Evolutionary conservation across 768 basidiomycete genomes (phyloP).

Genomic region (Postia placenta): DNA sequence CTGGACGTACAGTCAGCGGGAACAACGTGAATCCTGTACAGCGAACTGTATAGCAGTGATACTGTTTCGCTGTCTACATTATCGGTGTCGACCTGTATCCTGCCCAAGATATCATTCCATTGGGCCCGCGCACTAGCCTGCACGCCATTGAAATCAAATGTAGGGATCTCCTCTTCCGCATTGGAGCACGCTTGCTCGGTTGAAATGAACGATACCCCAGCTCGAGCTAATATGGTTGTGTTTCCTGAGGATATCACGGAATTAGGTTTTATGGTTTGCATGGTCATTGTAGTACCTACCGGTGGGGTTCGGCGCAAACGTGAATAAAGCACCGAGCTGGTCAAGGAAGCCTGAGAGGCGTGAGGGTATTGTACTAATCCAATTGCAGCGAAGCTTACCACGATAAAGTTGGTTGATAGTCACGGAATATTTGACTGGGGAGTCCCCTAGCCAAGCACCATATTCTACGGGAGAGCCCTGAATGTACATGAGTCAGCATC

Average conservation of each 20-base stretch:
- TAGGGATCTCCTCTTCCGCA: conserved; percentile 54
- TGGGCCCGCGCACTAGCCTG: conserved; percentile 34
- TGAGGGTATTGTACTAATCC: too few species aligned
- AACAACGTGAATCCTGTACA: conserved; percentile 57
- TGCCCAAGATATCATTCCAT: conserved; percentile 55
- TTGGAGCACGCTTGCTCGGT: conserved; percentile 53
- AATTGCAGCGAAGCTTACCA: background rate
- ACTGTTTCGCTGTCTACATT: conserved; percentile 43
- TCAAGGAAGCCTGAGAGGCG: conserved; percentile 34
- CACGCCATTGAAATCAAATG: conserved; percentile 49
- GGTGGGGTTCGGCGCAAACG: conserved; percentile 38
- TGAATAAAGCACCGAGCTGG: conserved; percentile 47
- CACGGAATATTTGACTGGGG: conserved; percentile 39
- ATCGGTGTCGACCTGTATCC: conserved; percentile 46
- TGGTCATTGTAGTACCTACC: conserved; percentile 5
- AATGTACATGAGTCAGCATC: too few species aligned
- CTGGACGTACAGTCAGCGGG: conserved; percentile 55
- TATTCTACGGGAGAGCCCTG: conserved; percentile 41
- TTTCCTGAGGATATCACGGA: conserved; percentile 5
- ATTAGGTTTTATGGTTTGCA: too few species aligned
- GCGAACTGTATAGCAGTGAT: conserved; percentile 56
- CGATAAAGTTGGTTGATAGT: conserved; percentile 41
- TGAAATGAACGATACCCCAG: conserved; percentile 62
- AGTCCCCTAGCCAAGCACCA: conserved; percentile 48
- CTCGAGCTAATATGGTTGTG: conserved; percentile 49